A percentile compares a stretch with the other conserved stretches of the same genome.
phyloP scores from a whole-genome alignment of 306 rosid genomes.

The Prunus salicina region DNA sequence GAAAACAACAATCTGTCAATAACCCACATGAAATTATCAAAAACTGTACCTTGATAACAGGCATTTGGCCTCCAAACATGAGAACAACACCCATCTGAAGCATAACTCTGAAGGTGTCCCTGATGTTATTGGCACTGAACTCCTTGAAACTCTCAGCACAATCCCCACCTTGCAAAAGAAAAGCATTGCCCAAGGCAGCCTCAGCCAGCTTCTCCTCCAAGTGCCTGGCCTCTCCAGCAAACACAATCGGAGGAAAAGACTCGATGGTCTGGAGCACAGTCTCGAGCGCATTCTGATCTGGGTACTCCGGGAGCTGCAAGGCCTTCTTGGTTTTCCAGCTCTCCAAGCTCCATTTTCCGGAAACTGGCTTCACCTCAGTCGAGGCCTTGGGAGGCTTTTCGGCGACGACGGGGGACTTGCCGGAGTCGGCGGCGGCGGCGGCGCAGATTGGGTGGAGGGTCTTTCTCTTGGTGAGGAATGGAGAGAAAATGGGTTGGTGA shows the following conservation, averaged over 20 bases:
- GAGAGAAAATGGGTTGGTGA: slow-evolving; percentile 42
- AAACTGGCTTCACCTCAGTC: background rate
- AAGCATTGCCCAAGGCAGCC: slow-evolving; percentile 71
- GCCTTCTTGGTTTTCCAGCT: slow-evolving; percentile 66
- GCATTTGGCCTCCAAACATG: slow-evolving; percentile 77
- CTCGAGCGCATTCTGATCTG: slow-evolving; percentile 45
- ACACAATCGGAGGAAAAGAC: slow-evolving; percentile 68
- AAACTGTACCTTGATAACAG: slow-evolving; percentile 42
- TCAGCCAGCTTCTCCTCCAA: slow-evolving; percentile 68
- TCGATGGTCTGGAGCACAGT: slow-evolving; percentile 56
- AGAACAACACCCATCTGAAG: slow-evolving; percentile 81
- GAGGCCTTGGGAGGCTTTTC: slow-evolving; percentile 17
- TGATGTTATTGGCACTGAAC: slow-evolving; percentile 63
- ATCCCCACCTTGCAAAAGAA: slow-evolving; percentile 71
- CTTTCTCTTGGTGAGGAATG: slow-evolving; percentile 25
- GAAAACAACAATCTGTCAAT: background rate
- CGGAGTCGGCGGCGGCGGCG: slow-evolving; percentile 51
- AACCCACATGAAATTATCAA: background rate
- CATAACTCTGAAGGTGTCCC: slow-evolving; percentile 65
- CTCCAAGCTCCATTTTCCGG: slow-evolving; percentile 48
- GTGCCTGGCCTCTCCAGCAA: slow-evolving; percentile 73
- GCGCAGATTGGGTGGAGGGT: slow-evolving; percentile 48
- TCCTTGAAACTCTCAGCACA: slow-evolving; percentile 83
- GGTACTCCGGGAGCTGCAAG: slow-evolving; percentile 66
- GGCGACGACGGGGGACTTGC: slow-evolving; percentile 17